Evolutionary conservation across 2,329 filamentous ascomycete genomes (phyloP).

Genomic region (Calonectria naviculata): DNA sequence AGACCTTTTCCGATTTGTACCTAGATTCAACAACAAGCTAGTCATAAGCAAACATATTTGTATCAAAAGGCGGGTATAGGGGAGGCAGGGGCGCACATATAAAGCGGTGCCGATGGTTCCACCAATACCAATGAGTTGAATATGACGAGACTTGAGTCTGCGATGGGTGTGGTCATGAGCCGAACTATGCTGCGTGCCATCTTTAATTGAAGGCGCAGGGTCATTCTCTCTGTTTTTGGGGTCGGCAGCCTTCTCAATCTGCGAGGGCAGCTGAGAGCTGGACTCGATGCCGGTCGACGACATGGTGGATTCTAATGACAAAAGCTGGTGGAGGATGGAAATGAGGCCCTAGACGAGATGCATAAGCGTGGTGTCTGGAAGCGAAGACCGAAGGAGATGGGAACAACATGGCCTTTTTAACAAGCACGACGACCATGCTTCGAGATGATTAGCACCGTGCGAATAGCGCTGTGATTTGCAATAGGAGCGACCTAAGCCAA

Average conservation of each 20-base stretch:
- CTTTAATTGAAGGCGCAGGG: not conserved
- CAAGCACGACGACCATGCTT: not conserved
- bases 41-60: no score
- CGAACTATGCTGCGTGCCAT: not conserved
- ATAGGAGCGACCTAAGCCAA: not conserved
- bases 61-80: no score
- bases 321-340: not conserved
- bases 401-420: not conserved
- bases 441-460: not conserved
- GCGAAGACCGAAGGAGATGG: not conserved
- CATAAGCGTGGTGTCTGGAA: not conserved
- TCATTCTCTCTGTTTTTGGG: not conserved
- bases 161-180: constrained; percentile 54
- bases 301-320: not conserved
- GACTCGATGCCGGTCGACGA: not conserved
- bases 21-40: no score
- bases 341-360: not conserved
- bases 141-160: constrained; percentile 65
- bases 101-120: constrained; percentile 73
- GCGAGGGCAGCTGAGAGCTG: not conserved
- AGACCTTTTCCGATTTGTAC: constrained; percentile 68
- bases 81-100: constrained; percentile 53
- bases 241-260: not conserved
- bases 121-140: constrained; percentile 71
- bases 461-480: not conserved